phyloP scores from a whole-genome alignment of 805 yeast species.

The Starmerella stellata region DNA sequence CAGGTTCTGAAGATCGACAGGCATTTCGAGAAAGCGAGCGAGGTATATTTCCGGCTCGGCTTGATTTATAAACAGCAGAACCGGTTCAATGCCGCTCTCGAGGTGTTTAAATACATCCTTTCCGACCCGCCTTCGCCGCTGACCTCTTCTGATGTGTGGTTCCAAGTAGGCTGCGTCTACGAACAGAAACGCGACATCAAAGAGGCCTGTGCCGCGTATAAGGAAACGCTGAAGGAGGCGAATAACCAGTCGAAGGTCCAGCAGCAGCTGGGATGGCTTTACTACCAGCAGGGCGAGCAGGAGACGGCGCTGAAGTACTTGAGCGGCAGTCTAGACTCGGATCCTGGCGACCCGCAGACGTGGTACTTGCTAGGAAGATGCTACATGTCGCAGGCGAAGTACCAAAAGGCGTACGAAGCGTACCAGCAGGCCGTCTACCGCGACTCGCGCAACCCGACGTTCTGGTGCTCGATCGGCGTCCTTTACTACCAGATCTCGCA shows the following conservation, averaged over 20 bases:
- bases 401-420: conserved; percentile 91
- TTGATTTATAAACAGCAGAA: conserved; percentile 91
- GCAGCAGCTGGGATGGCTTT: conserved; percentile 89
- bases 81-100: conserved; percentile 69
- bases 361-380: conserved; percentile 96
- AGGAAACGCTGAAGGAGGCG: conserved; percentile 70
- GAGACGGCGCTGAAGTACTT: conserved; percentile 67
- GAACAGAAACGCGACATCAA: conserved; percentile 85
- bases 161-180: conserved; percentile 88
- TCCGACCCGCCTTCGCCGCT: conserved; percentile 86
- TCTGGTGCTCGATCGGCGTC: conserved; percentile 94
- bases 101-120: conserved; percentile 84
- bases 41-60: conserved; percentile 88
- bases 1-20: conserved; percentile 92
- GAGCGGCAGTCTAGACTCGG: conserved; percentile 75
- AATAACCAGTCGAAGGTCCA: conserved; percentile 91
- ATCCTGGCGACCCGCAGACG: conserved; percentile 78
- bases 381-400: conserved; percentile 89
- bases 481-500: conserved; percentile 90
- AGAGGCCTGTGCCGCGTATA: conserved; percentile 89
- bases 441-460: conserved; percentile 91
- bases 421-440: conserved; percentile 97
- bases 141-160: conserved; percentile 96
- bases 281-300: conserved; percentile 55
- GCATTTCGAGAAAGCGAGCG: conserved; percentile 86